Percentiles rank a stretch among this genome's conserved stretches.
These are phyloP conservation scores for Bipolaris cookei DNA, from an alignment of 2,329 filamentous ascomycete genomes.

Conservation along the genomic window DNA sequence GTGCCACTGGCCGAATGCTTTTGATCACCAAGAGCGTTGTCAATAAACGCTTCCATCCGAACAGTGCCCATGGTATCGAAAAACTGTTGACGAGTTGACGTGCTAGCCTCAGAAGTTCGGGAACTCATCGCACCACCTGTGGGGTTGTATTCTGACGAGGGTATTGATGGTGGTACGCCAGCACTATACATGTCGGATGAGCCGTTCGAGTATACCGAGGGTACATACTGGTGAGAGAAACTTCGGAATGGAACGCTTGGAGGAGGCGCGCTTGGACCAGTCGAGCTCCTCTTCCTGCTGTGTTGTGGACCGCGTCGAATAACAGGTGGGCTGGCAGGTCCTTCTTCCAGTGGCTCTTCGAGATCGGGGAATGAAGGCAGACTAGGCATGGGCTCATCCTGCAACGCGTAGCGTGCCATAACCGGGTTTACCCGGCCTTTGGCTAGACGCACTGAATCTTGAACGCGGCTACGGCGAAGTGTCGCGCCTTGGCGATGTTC, in stretches of 20 bases:
- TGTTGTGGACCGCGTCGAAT: conserved; percentile 75
- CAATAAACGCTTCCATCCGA: conserved; percentile 96
- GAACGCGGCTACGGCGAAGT: conserved; percentile 66
- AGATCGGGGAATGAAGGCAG: conserved; percentile 36
- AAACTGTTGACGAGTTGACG: conserved; percentile 63
- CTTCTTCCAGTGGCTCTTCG: conserved; percentile 61
- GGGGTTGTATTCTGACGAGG: conserved; percentile 51
- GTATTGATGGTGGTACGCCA: conserved; percentile 43
- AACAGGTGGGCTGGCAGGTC: conserved; percentile 73
- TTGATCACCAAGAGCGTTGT: conserved; percentile 50
- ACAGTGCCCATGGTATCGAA: conserved; percentile 89
- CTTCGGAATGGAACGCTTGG: conserved; percentile 74
- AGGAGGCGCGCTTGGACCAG: conserved; percentile 74
- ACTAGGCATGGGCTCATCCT: conserved; percentile 41
- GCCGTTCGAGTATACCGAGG: conserved; percentile 49
- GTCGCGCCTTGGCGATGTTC: conserved; percentile 48
- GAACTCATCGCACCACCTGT: conserved; percentile 52
- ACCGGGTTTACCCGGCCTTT: conserved; percentile 66
- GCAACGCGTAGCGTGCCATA: conserved; percentile 43
- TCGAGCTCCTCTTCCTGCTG: conserved; percentile 87
- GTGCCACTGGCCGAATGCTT: conserved; percentile 19
- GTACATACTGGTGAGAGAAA: conserved; percentile 65
- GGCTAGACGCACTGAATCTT: conserved; percentile 87
- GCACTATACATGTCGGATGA: conserved; percentile 48
- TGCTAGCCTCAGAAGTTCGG: conserved; percentile 61